A percentile compares a stretch with the other conserved stretches of the same genome.
These are phyloP conservation scores for Russula vinacea DNA, from an alignment of 768 basidiomycete species.

Conservation along the genomic window DNA sequence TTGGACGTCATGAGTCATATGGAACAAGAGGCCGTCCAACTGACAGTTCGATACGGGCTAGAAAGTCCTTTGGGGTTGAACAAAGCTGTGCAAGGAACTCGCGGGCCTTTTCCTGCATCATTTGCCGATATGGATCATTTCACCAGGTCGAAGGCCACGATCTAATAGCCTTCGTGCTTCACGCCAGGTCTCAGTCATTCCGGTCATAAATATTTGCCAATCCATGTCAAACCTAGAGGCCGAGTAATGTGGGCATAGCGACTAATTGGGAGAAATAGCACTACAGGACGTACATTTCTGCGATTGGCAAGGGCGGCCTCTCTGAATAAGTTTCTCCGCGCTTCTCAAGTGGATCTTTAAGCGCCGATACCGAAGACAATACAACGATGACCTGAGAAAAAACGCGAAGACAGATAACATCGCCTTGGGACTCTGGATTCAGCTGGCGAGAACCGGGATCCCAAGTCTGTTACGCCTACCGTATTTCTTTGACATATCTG, in stretches of 20 bases:
- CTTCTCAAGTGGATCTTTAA: constrained; percentile 22
- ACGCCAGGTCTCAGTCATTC: not conserved
- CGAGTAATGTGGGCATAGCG: too few relatives aligned
- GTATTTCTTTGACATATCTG: constrained; percentile 11
- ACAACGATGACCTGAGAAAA: constrained; percentile 1
- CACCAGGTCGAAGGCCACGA: constrained; percentile 3
- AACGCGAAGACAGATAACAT: constrained; percentile 6
- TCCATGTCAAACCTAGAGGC: not conserved
- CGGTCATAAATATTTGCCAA: not conserved
- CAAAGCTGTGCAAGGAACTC: not conserved
- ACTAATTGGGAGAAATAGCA: not conserved
- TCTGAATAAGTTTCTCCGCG: constrained; percentile 5
- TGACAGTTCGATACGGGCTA: not conserved
- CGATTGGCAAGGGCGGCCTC: not conserved
- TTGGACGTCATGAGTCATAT: not conserved
- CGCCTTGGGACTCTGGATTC: constrained; percentile 3
- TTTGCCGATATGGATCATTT: not conserved
- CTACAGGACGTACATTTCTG: not conserved
- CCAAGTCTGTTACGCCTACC: not conserved
- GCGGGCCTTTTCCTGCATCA: not conserved
- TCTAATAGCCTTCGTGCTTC: not conserved
- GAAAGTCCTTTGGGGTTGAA: constrained; percentile 5
- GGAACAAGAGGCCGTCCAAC: too few relatives aligned
- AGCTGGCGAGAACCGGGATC: not conserved
- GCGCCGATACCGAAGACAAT: not conserved